These are phyloP conservation scores for Groenewaldozyma sp. DNA, from an alignment of 1,139 yeast genomes.

Conservation along the genomic window DNA sequence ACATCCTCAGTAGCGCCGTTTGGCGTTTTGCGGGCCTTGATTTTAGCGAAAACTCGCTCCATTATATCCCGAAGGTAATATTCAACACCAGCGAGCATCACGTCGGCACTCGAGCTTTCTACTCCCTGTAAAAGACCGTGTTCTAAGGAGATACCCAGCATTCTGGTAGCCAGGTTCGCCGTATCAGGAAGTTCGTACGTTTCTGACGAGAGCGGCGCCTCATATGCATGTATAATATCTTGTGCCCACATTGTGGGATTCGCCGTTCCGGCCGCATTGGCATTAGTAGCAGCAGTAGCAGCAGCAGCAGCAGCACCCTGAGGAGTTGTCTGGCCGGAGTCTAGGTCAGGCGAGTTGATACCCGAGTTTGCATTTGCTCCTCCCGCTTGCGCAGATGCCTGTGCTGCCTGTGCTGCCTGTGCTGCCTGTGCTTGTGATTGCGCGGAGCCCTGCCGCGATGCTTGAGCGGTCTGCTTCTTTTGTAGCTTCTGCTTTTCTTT, in stretches of 20 bases:
- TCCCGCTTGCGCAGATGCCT: slow-evolving; percentile 5
- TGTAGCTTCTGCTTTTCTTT: slow-evolving; percentile 25
- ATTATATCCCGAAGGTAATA: slow-evolving; percentile 64
- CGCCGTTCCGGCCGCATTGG: slow-evolving; percentile 18
- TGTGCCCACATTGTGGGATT: slow-evolving; percentile 81
- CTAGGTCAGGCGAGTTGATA: slow-evolving; percentile 2
- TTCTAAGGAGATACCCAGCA: slow-evolving; percentile 81
- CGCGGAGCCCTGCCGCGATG: slow-evolving; percentile 33
- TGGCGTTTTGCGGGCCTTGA: slow-evolving; percentile 13
- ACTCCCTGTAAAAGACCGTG: slow-evolving; percentile 83
- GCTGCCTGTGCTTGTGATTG: slow-evolving; percentile 2
- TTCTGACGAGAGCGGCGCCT: slow-evolving; percentile 74
- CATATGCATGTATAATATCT: slow-evolving; percentile 84
- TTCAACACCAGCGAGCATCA: slow-evolving; percentile 73
- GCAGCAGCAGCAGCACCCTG: slow-evolving; percentile 7
- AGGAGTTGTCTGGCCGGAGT: background rate
- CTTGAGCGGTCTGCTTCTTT: slow-evolving; percentile 4
- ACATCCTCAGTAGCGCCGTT: slow-evolving; percentile 10
- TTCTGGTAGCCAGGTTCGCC: slow-evolving; percentile 56
- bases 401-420: slow-evolving; percentile 2
- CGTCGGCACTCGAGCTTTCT: slow-evolving; percentile 62
- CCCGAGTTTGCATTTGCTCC: slow-evolving; percentile 1
- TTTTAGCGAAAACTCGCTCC: slow-evolving; percentile 58
- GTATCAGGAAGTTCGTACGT: slow-evolving; percentile 75
- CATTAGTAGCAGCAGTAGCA: slow-evolving; percentile 12